phyloP scores from a whole-genome alignment of 495 filamentous ascomycete species.

The Lasiosphaeria ovina region DNA sequence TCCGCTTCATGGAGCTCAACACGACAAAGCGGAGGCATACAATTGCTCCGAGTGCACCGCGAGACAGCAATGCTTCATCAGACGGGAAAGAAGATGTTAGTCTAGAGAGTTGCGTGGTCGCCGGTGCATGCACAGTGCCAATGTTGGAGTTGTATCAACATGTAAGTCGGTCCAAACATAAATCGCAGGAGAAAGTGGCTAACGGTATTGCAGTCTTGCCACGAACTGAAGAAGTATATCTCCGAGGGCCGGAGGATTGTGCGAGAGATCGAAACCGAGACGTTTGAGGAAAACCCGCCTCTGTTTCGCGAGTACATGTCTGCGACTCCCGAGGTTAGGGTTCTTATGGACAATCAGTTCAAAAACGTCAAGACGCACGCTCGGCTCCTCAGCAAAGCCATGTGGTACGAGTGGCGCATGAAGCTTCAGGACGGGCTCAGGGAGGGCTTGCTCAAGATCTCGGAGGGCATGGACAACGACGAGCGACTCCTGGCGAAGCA shows the following conservation, averaged over 20 bases:
- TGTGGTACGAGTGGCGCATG: conserved; percentile 98
- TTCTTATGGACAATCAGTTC: conserved; percentile 93
- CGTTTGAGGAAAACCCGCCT: conserved; percentile 80
- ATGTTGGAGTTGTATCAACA: conserved; percentile 94
- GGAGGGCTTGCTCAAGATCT: conserved; percentile 70
- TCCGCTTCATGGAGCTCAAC: conserved; percentile 96
- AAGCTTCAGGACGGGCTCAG: conserved; percentile 81
- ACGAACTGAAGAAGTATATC: conserved; percentile 92
- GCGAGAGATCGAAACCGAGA: conserved; percentile 82
- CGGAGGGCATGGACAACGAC: conserved; percentile 73
- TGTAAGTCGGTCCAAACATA: conserved; percentile 48
- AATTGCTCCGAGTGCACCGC: conserved; percentile 54
- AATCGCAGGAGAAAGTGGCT: conserved; percentile 20
- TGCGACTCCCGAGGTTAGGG: conserved; percentile 77
- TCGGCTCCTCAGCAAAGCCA: conserved; percentile 81
- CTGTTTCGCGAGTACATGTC: conserved; percentile 88
- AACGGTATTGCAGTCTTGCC: conserved; percentile 65
- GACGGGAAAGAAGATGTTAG: conserved; percentile 51
- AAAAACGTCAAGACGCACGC: conserved; percentile 94
- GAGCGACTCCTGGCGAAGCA: conserved; percentile 64
- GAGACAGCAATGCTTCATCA: conserved; percentile 41
- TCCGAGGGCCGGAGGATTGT: conserved; percentile 85
- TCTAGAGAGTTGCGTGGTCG: conserved; percentile 77
- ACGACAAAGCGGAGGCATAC: conserved; percentile 88
- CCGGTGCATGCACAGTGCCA: conserved; percentile 85